Percentiles rank a stretch among this genome's conserved stretches.
Conservation (phyloP, 2,329 filamentous ascomycete genomes). For the Monosporascus sp. region DNA sequence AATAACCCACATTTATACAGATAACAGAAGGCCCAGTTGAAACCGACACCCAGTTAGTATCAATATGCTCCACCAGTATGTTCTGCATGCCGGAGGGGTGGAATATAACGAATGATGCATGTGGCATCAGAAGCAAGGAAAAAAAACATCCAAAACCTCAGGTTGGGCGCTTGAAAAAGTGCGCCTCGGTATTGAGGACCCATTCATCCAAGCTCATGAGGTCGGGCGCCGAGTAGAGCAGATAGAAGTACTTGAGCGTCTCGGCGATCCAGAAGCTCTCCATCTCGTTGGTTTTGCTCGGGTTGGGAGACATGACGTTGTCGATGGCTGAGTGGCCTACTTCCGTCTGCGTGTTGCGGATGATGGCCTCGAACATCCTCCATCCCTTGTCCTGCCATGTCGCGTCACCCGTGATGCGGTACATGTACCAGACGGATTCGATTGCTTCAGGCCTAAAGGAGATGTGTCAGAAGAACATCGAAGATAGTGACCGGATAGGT, state of each 20-base stretch:
- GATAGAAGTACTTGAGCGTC: conserved; percentile 88
- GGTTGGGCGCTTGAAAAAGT: conserved; percentile 24
- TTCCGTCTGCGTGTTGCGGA: conserved; percentile 59
- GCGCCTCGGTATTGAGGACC: conserved; percentile 47
- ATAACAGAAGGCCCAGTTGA: no score
- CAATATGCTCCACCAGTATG: no score
- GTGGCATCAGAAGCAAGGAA: no score
- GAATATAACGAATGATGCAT: no score
- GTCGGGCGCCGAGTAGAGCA: conserved; percentile 66
- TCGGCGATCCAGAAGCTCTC: conserved; percentile 90
- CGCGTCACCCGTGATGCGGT: conserved; percentile 77
- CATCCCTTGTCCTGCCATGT: conserved; percentile 77
- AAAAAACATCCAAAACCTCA: not conserved
- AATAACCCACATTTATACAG: no score
- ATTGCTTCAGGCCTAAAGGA: conserved; percentile 69
- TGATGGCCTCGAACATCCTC: conserved; percentile 74
- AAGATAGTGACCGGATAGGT: conserved; percentile 2
- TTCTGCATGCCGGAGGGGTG: no score
- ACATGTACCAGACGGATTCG: conserved; percentile 84
- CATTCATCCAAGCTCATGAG: conserved; percentile 60
- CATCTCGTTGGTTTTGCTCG: conserved; percentile 57
- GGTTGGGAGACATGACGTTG: conserved; percentile 48
- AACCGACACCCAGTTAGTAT: no score
- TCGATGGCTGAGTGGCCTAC: conserved; percentile 66
- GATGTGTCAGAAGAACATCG: conserved; percentile 13